A percentile compares a stretch with the other conserved stretches of the same genome.
phyloP scores from a whole-genome alignment of 2,329 filamentous ascomycete species.

The Cucurbitaria berberidis region DNA sequence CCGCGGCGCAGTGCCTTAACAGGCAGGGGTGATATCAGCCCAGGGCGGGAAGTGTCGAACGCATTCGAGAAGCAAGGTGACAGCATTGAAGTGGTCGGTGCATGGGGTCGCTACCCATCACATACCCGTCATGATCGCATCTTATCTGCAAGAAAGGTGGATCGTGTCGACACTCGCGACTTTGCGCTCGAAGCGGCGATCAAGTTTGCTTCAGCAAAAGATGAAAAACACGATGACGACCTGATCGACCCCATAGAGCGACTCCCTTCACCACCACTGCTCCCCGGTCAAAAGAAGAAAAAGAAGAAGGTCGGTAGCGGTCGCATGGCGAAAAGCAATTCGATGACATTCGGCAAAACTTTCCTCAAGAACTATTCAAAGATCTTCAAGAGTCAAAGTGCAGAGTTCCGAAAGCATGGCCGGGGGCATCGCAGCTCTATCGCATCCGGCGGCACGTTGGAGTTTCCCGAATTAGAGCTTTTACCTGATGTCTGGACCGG shows the following conservation, averaged over 20 bases:
- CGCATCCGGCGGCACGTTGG: conserved; percentile 50
- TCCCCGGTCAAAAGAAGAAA: conserved; percentile 38
- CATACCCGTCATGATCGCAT: conserved; percentile 53
- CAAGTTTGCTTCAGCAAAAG: conserved; percentile 25
- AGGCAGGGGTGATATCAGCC: conserved; percentile 7
- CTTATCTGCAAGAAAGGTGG: conserved; percentile 47
- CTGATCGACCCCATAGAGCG: conserved; percentile 34
- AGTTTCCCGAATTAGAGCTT: conserved; percentile 56
- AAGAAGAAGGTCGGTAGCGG: conserved; percentile 67
- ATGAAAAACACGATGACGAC: conserved; percentile 25
- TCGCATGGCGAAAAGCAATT: conserved; percentile 67
- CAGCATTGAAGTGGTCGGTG: conserved; percentile 33
- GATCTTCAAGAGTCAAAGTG: conserved; percentile 51
- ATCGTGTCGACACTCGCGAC: conserved; percentile 51
- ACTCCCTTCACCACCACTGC: conserved; percentile 21
- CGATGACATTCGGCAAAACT: conserved; percentile 50
- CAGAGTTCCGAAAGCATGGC: conserved; percentile 47
- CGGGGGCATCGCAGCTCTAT: conserved; percentile 54
- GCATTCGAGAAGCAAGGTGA: conserved; percentile 40
- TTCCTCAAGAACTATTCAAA: conserved; percentile 54
- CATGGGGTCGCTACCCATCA: conserved; percentile 56
- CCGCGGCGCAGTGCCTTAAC: conserved; percentile 30
- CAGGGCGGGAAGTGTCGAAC: conserved; percentile 17
- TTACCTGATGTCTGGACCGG: conserved; percentile 47
- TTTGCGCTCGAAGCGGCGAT: conserved; percentile 49